phyloP scores from a whole-genome alignment of 371 early-diverging fungal species.

The Neoconidiobolus thromboides region DNA sequence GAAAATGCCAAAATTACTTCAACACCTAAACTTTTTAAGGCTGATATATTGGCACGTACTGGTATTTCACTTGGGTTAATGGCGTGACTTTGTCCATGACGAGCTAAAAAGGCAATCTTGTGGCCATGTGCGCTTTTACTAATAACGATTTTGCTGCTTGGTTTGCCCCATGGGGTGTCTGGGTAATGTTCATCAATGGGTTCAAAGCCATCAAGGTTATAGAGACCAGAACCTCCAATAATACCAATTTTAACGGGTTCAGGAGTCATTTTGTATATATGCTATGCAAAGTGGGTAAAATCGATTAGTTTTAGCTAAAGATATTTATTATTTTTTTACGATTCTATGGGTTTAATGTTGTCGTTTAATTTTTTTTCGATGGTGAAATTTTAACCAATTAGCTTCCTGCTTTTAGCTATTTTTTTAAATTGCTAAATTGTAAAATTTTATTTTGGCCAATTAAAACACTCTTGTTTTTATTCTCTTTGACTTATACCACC shows the following conservation, averaged over 20 bases:
- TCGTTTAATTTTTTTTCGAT: no score
- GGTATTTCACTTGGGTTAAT: conserved; percentile 81
- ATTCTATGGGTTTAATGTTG: no score
- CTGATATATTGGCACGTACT: conserved; percentile 90
- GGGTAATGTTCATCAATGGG: conserved; percentile 67
- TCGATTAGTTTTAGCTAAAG: no score
- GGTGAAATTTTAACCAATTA: no score
- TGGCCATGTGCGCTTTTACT: conserved; percentile 43
- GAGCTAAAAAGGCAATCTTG: conserved; percentile 87
- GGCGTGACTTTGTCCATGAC: conserved; percentile 82
- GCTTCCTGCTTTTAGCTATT: no score
- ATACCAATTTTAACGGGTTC: conserved; percentile 41
- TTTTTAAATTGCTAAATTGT: no score
- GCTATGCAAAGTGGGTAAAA: no score
- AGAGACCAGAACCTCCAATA: conserved; percentile 92
- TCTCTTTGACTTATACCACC: no score
- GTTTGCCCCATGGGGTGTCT: conserved; percentile 86
- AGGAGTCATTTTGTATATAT: no score
- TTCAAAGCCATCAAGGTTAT: conserved; percentile 69
- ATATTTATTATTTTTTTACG: no score
- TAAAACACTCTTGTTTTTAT: no score
- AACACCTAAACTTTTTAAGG: conserved; percentile 83
- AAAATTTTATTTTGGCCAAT: no score
- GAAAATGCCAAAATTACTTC: conserved; percentile 86
- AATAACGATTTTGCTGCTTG: conserved; percentile 54